Conservation (phyloP, 179 eudicot species). For the Beta corolliflora region DNA sequence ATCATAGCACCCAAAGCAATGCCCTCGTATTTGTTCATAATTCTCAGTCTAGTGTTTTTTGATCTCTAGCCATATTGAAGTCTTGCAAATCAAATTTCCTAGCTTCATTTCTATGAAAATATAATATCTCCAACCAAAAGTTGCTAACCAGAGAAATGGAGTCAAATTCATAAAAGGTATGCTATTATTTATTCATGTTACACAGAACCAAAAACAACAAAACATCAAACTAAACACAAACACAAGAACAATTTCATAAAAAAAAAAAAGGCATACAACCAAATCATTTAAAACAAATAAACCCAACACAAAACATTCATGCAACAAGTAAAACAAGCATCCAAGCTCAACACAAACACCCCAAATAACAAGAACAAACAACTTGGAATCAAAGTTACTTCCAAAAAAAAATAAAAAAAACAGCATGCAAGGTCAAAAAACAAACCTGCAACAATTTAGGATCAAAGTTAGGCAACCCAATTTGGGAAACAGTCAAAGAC, state of each 20-base stretch:
- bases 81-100: background rate
- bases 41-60: background rate
- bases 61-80: background rate
- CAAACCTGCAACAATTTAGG: conserved; percentile 67
- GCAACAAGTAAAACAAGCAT: background rate
- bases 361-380: background rate
- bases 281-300: background rate
- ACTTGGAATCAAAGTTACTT: background rate
- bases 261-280: background rate
- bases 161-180: background rate
- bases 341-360: background rate
- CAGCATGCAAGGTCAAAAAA: conserved; percentile 14
- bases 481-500: conserved; percentile 68
- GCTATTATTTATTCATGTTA: background rate
- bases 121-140: background rate
- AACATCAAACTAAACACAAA: background rate
- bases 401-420: background rate
- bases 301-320: background rate
- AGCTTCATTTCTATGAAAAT: background rate
- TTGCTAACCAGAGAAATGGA: background rate
- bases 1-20: background rate
- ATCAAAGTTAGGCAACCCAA: conserved; percentile 80
- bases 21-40: too few relatives aligned
- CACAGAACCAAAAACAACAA: background rate
- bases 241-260: background rate